These are phyloP conservation scores for Phytopythium montanum DNA, from an alignment of 352 stramenopile species.

Conservation along the genomic window DNA sequence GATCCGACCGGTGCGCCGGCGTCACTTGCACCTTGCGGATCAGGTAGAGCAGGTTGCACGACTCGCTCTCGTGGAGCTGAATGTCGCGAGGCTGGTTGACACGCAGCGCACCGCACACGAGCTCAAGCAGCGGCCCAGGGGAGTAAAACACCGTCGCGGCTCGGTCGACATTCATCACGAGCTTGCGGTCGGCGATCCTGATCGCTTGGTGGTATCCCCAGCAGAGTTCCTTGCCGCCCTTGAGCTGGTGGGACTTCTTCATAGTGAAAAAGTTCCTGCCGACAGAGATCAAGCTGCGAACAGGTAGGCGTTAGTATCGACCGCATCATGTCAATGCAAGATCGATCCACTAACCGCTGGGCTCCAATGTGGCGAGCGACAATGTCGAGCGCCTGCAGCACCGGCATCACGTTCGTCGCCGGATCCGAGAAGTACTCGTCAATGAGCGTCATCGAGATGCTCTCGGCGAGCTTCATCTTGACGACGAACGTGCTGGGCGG, in stretches of 20 bases:
- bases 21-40: slow-evolving; percentile 55
- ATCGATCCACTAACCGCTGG: slow-evolving; percentile 12
- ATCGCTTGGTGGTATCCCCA: slow-evolving; percentile 78
- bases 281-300: slow-evolving; percentile 41
- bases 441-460: slow-evolving; percentile 42
- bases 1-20: slow-evolving; percentile 57
- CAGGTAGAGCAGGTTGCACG: slow-evolving; percentile 24
- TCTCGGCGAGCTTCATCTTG: slow-evolving; percentile 64
- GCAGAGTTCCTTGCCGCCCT: slow-evolving; percentile 63
- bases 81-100: slow-evolving; percentile 30
- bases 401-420: slow-evolving; percentile 53
- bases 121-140: slow-evolving; percentile 43
- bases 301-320: not conserved
- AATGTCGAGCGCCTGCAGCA: slow-evolving; percentile 74
- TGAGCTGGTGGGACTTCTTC: slow-evolving; percentile 50
- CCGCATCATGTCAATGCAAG: not conserved
- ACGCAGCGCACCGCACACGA: slow-evolving; percentile 40
- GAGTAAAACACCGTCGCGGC: slow-evolving; percentile 69
- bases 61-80: slow-evolving; percentile 28
- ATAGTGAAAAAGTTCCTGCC: slow-evolving; percentile 73
- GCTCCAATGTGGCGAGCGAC: slow-evolving; percentile 51
- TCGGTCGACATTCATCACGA: slow-evolving; percentile 74
- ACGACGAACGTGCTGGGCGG: slow-evolving; percentile 38
- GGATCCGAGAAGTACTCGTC: slow-evolving; percentile 49
- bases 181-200: slow-evolving; percentile 40